These are phyloP conservation scores for Acer campestre DNA, from an alignment of 345 rosid species.

Conservation along the genomic window DNA sequence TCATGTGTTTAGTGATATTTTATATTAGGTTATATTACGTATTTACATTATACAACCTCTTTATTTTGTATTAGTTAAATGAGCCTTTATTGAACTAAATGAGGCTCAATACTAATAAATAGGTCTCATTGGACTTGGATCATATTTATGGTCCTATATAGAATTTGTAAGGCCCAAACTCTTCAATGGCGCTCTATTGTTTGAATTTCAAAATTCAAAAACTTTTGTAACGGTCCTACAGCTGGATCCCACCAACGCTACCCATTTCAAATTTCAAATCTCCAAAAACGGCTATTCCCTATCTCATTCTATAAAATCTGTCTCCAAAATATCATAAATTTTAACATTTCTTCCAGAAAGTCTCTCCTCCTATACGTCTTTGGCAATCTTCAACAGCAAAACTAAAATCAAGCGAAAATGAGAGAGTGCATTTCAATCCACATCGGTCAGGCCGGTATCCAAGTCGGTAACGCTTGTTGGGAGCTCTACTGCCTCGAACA, in stretches of 20 bases:
- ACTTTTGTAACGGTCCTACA: neutral
- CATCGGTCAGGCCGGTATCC: conserved; percentile 24
- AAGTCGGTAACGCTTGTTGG: conserved; percentile 25
- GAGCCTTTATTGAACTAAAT: too few relatives aligned
- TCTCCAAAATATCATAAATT: neutral
- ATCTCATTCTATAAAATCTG: neutral
- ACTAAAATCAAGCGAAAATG: conserved; percentile 5
- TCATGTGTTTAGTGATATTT: too few relatives aligned
- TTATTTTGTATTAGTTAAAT: too few relatives aligned
- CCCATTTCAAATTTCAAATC: neutral
- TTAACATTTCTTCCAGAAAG: too few relatives aligned
- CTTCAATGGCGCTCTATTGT: too few relatives aligned
- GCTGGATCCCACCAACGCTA: conserved; percentile 8
- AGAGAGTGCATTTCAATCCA: conserved; percentile 23
- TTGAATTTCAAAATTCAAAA: neutral
- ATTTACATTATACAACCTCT: too few relatives aligned
- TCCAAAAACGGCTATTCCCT: neutral
- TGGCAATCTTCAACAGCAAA: neutral
- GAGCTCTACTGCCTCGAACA: conserved; percentile 23
- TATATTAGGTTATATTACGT: too few relatives aligned
- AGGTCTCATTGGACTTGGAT: too few relatives aligned
- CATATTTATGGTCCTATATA: too few relatives aligned
- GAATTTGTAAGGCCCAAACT: too few relatives aligned
- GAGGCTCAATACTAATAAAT: too few relatives aligned
- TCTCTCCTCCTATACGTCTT: conserved; percentile 1